Evolutionary conservation across 2,329 filamentous ascomycete species (phyloP).

Genomic region (Xylaria sp.): DNA sequence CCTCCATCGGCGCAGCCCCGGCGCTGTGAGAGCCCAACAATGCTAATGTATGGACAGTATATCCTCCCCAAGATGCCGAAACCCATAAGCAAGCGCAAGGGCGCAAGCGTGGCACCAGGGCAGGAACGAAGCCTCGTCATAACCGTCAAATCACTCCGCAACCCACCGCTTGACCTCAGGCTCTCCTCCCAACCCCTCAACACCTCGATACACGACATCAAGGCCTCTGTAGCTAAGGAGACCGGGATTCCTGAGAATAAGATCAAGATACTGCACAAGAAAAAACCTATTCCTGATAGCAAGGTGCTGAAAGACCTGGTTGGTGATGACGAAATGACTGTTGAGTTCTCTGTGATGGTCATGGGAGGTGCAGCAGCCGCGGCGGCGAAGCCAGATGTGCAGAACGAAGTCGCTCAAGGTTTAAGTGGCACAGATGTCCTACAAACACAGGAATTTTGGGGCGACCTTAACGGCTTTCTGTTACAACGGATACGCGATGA

Average conservation of each 20-base stretch:
- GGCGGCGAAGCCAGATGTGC: slow-evolving; percentile 46
- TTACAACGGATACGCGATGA: slow-evolving; percentile 78
- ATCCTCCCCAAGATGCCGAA: slow-evolving; percentile 72
- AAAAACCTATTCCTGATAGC: slow-evolving; percentile 80
- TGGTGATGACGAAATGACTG: slow-evolving; percentile 51
- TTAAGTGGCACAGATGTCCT: slow-evolving; percentile 66
- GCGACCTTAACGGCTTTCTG: slow-evolving; percentile 81
- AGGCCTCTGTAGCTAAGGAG: slow-evolving; percentile 68
- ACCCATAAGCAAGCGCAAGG: slow-evolving; percentile 55
- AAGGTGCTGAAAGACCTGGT: slow-evolving; percentile 79
- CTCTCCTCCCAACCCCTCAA: slow-evolving; percentile 67
- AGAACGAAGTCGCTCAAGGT: slow-evolving; percentile 54
- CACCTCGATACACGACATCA: slow-evolving; percentile 80
- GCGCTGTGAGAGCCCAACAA: background rate
- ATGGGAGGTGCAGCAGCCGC: slow-evolving; percentile 70
- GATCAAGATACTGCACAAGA: slow-evolving; percentile 83
- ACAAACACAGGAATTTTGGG: slow-evolving; percentile 80
- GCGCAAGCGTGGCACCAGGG: slow-evolving; percentile 51
- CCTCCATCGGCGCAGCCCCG: background rate
- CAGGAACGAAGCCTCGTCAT: slow-evolving; percentile 61
- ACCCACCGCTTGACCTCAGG: slow-evolving; percentile 70
- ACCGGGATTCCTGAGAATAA: slow-evolving; percentile 73
- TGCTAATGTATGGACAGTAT: slow-evolving; percentile 55
- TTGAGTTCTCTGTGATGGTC: slow-evolving; percentile 89
- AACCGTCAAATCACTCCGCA: slow-evolving; percentile 76